Conservation (phyloP, 2,329 filamentous ascomycete species). For the Beauveria varroae region DNA sequence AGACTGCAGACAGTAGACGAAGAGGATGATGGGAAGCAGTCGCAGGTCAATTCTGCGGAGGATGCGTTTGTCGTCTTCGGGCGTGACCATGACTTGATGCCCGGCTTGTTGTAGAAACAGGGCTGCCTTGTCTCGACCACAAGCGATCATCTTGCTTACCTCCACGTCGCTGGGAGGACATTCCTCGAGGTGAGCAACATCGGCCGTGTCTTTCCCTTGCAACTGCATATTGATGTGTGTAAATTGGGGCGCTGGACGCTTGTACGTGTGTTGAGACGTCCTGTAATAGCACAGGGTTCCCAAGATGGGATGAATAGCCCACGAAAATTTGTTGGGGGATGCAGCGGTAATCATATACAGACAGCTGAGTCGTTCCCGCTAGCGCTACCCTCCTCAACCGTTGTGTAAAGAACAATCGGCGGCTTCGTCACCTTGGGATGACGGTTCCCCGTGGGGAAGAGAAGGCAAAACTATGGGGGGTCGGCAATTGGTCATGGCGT, state of each 20-base stretch:
- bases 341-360: neutral
- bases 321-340: neutral
- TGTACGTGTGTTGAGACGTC: neutral
- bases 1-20: slow-evolving; percentile 38
- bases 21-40: slow-evolving; percentile 42
- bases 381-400: neutral
- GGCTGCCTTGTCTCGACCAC: slow-evolving; percentile 37
- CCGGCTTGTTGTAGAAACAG: slow-evolving; percentile 39
- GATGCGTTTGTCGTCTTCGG: slow-evolving; percentile 42
- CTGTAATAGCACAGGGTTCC: neutral
- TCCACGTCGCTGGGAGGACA: neutral
- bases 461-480: neutral
- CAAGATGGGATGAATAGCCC: neutral
- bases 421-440: neutral
- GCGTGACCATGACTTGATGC: slow-evolving; percentile 38
- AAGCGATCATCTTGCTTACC: neutral
- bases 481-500: neutral
- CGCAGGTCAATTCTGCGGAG: slow-evolving; percentile 41
- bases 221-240: neutral
- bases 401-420: neutral
- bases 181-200: neutral
- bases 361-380: neutral
- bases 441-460: slow-evolving; percentile 3
- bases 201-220: neutral
- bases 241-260: too few relatives aligned